Evolutionary conservation across 1,139 yeast genomes (phyloP), one percentile per base, ranked within the genome.

Genomic region (Candida neerlandica): DNA sequence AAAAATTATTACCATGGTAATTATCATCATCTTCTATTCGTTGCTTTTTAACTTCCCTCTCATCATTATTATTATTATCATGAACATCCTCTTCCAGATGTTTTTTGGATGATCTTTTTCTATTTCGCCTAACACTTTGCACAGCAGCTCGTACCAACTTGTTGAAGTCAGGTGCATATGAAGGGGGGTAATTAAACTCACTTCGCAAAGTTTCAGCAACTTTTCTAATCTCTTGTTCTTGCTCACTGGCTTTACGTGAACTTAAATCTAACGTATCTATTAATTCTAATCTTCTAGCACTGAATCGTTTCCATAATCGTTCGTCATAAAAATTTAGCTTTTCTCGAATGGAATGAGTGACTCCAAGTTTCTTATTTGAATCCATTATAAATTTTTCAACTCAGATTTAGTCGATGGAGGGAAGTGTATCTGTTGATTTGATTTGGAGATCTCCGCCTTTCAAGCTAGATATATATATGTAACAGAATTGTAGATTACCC

Each of bases 101-200:
- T 42, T 61, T 63, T 52, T 74, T 71, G 32, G 73, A 65, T 15
- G 75, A 68, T 49, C 81, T 54, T 52, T 77, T 77, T 19, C 81
- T 58, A 55, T 77, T 77, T 46, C 81, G 59, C 43, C 81, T 56
- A 2, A 74, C 81, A 53, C 79, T 73, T 55, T 94, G 99, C 26
- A 94, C 86, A 0, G 97, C 98, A 2, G 97, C 96, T 32, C 97
- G 74, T 0, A 94, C 97, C 41, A 94, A 77, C 64, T 86, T 87
- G 65, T 91, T 96, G 64, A 94, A 92, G 58, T 92, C 98, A 1
- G 74, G 70, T 35, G 83, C 70, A 27, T 80, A 74, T 3, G 78
- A 80, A 7, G 67, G 69, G 0, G 85, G 80, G 63, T 85, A 92
- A 14, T 83, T 81, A 61, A 89, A 94, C 69, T 94, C 98, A 2